These are phyloP conservation scores for Colletotrichum sp. DNA, from an alignment of 2,329 filamentous ascomycete species.

Conservation along the genomic window DNA sequence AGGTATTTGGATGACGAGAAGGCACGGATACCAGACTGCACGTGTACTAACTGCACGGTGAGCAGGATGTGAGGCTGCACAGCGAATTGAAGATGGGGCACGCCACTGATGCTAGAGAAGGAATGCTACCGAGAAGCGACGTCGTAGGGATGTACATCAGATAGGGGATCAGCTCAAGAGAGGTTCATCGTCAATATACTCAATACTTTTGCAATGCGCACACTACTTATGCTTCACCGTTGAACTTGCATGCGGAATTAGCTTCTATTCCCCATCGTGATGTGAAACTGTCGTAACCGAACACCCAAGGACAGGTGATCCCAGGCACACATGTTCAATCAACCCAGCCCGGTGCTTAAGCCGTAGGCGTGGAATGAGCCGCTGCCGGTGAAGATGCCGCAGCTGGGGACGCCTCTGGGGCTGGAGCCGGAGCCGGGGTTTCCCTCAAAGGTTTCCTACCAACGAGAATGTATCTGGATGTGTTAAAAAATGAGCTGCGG, in stretches of 20 bases:
- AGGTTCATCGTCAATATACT: background rate
- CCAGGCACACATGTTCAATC: no score
- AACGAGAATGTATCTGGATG: background rate
- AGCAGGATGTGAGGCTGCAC: fast-evolving
- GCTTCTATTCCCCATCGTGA: no score
- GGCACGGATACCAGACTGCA: fast-evolving
- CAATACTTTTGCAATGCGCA: background rate
- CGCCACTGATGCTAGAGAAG: fast-evolving
- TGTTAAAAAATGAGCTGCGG: background rate
- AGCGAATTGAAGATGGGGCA: fast-evolving
- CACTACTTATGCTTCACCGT: fast-evolving
- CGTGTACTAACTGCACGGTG: fast-evolving
- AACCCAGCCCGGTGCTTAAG: no score
- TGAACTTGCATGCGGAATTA: background rate
- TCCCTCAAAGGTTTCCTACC: fast-evolving
- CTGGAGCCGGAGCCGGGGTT: background rate
- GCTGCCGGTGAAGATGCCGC: no score
- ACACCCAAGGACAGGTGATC: no score
- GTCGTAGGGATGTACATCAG: fast-evolving
- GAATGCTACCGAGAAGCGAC: background rate
- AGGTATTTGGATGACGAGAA: background rate
- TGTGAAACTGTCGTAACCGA: no score
- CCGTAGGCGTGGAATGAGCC: no score
- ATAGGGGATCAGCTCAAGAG: fast-evolving
- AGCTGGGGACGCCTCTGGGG: no score